Conservation (phyloP, 2,329 filamentous ascomycete genomes). For the Bipolaris victoriae region DNA sequence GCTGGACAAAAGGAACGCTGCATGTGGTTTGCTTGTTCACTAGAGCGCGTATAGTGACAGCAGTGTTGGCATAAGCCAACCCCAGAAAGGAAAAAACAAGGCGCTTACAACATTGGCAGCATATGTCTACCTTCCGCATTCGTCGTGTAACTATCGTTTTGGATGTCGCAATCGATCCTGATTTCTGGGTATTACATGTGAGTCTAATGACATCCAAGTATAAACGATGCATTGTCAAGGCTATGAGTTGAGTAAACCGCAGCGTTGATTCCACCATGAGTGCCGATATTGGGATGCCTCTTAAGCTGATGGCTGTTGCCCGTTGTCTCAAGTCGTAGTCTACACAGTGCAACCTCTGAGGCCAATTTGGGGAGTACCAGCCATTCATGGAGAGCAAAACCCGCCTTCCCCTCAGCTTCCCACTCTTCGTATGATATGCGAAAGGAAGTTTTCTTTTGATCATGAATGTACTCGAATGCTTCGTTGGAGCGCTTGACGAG, state of each 20-base stretch:
- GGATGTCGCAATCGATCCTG: neutral
- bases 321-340: neutral
- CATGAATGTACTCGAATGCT: neutral
- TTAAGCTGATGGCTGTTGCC: neutral
- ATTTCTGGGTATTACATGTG: neutral
- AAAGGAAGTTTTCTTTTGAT: no score
- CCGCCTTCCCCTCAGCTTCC: no score
- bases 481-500: neutral
- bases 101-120: neutral
- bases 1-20: no score
- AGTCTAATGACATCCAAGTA: neutral
- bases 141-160: neutral
- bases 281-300: neutral
- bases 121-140: neutral
- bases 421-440: neutral
- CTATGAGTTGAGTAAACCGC: no score
- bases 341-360: neutral
- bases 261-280: neutral
- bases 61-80: neutral
- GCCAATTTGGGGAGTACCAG: neutral
- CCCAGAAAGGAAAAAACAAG: neutral
- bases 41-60: conserved; percentile 6
- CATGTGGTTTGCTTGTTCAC: neutral
- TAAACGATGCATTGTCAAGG: neutral
- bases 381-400: neutral